Evolutionary conservation across 2,329 filamentous ascomycete species (phyloP).

Genomic region (Phialemoniopsis sp.): DNA sequence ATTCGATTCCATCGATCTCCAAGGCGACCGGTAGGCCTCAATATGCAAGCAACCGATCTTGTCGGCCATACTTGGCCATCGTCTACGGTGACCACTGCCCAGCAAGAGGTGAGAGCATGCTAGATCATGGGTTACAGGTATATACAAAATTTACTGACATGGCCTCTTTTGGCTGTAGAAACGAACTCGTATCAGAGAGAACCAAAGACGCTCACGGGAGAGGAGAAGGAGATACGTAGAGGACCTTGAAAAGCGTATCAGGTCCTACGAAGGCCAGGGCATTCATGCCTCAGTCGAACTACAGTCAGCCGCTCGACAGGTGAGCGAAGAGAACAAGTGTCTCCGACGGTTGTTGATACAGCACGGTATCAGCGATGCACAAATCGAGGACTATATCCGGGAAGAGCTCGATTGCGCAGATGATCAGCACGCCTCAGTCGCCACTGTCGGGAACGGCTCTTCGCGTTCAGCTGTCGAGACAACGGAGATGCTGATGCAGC

Average conservation of each 20-base stretch:
- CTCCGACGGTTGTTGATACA: conserved; percentile 55
- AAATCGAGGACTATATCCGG: conserved; percentile 40
- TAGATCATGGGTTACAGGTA: too few species aligned
- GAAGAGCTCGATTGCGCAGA: conserved; percentile 7
- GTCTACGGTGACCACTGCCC: too few species aligned
- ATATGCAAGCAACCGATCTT: too few species aligned
- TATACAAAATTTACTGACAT: too few species aligned
- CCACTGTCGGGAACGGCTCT: too few species aligned
- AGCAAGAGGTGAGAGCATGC: too few species aligned
- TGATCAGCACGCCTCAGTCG: background rate
- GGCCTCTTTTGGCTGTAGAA: too few species aligned
- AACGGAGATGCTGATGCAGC: too few species aligned
- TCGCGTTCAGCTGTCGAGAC: too few species aligned
- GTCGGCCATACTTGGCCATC: too few species aligned
- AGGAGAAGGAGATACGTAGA: conserved; percentile 69
- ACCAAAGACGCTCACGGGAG: conserved; percentile 72
- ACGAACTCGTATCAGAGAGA: conserved; percentile 64
- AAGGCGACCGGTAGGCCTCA: too few species aligned
- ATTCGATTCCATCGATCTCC: too few species aligned
- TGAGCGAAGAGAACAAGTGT: conserved; percentile 65
- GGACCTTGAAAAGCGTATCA: conserved; percentile 62
- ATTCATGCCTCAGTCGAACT: conserved; percentile 68
- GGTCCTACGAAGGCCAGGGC: conserved; percentile 59
- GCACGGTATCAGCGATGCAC: conserved; percentile 52
- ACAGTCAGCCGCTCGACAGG: conserved; percentile 63